Percentiles rank a stretch among this genome's conserved stretches.
phyloP scores from a whole-genome alignment of 345 rosid species.

The Arabidopsis suecica region DNA sequence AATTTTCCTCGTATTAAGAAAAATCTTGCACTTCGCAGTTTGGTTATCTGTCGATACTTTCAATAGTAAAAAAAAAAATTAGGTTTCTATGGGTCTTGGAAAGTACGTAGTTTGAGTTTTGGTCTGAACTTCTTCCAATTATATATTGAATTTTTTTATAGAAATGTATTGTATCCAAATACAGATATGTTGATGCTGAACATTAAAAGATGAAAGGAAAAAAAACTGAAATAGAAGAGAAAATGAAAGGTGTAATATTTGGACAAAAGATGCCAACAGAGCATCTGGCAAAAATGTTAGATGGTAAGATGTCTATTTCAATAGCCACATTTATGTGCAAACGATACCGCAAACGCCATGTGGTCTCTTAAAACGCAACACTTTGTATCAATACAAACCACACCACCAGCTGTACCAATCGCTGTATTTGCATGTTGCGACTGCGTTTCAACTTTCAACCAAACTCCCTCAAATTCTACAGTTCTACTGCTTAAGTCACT shows the following conservation, averaged over 20 bases:
- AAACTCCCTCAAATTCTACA: not conserved
- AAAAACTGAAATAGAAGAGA: constrained; percentile 4
- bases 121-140: too few species aligned
- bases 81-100: too few species aligned
- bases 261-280: constrained; percentile 42
- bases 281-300: constrained; percentile 40
- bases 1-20: too few species aligned
- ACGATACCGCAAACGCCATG: constrained; percentile 46
- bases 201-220: not conserved
- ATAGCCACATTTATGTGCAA: constrained; percentile 42
- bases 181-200: not conserved
- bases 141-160: too few species aligned
- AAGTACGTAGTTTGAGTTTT: too few species aligned
- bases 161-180: not conserved
- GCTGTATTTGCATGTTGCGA: constrained; percentile 14
- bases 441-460: constrained; percentile 30
- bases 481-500: constrained; percentile 3
- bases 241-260: constrained; percentile 30
- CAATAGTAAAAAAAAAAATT: too few species aligned
- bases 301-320: constrained; percentile 47
- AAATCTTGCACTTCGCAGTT: too few species aligned
- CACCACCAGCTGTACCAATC: constrained; percentile 41
- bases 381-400: constrained; percentile 37
- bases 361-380: constrained; percentile 48
- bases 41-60: too few species aligned